These are phyloP conservation scores for Penicillium sp. DNA, from an alignment of 2,329 filamentous ascomycete species.

Conservation along the genomic window DNA sequence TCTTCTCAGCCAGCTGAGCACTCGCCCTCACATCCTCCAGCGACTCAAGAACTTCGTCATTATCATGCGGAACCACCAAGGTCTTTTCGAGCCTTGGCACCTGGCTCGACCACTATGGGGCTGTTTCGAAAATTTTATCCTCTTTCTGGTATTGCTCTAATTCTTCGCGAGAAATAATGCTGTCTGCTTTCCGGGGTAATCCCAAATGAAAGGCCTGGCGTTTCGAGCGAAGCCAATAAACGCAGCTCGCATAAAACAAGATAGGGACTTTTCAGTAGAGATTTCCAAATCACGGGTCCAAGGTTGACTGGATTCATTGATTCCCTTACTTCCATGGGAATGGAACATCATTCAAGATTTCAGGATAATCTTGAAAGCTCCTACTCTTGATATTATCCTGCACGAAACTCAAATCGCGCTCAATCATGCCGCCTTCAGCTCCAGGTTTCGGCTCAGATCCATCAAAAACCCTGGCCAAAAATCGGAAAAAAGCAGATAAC, in stretches of 20 bases:
- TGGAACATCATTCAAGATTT: slow-evolving; percentile 2
- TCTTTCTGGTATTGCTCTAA: slow-evolving; percentile 1
- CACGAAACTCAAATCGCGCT: slow-evolving; percentile 14
- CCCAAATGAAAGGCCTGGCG: too few species aligned
- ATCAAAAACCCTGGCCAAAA: slow-evolving; percentile 14
- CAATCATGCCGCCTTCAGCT: slow-evolving; percentile 2
- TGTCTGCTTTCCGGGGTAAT: slow-evolving; percentile 1
- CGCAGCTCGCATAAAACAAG: too few species aligned
- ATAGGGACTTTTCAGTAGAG: too few species aligned
- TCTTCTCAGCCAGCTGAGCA: not conserved
- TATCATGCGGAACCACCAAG: slow-evolving; percentile 8
- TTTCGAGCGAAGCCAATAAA: too few species aligned
- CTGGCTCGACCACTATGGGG: not conserved
- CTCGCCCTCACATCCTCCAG: not conserved
- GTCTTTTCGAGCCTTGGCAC: not conserved
- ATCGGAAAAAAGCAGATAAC: slow-evolving; percentile 14
- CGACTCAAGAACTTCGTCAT: not conserved
- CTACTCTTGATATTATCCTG: slow-evolving; percentile 10
- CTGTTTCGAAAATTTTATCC: not conserved
- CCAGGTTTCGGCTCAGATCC: slow-evolving; percentile 2
- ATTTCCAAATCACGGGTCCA: too few species aligned
- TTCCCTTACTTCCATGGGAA: not conserved
- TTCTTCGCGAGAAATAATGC: not conserved
- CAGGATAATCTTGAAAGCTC: slow-evolving; percentile 5
- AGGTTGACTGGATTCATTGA: too few species aligned